Evolutionary conservation across 2,329 filamentous ascomycete species (phyloP), one percentile per base, ranked within the genome.

Genomic region (Calonectria crousiana): DNA sequence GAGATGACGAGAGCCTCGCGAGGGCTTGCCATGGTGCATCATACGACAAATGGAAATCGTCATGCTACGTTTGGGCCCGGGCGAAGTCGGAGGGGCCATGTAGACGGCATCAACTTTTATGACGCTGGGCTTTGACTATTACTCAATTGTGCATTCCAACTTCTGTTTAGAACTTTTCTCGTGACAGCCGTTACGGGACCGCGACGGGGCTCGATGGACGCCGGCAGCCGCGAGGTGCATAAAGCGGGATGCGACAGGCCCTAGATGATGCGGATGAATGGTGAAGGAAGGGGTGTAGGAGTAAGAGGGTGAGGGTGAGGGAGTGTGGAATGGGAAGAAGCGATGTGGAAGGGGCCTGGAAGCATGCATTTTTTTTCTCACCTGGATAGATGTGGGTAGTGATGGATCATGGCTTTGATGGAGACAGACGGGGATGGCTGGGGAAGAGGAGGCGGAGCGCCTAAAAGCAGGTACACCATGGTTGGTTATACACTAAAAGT

Each of bases 11-110:
- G 53, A 74, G 62, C 62, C 67, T 78, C 67, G 73, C 66, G 74
- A 75, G 65, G 56, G 58, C 66, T 67, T 64, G 64, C 70, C 62
- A 23, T 11, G 44, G n/a, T 47, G 44, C 44, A 73, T 78, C 78
- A 80, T 80, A 79, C 78, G 78, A 79, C 75, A 74, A 76, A 74
- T 69, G 62, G 60, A 56, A 76, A 75, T 67, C 67, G 76, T 72
- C 75, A 76, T 78, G 71, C 67, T 76, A 77, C 67, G 71, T 77
- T 78, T 71, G 67, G 51, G 38, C n/a, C 65, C 73, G 77, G 76
- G 76, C 76, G 74, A 78, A 76, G 72, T 76, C 78, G 77, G 78
- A 77, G 72, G 68, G 67, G 47, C 44, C 44, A 64, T 52, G 52
- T 67, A 41, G 60, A 72, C 20, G 68, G 53, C 58, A 72, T 58